phyloP scores from a whole-genome alignment of 352 stramenopile genomes.

The Phytopythium mirpurense region DNA sequence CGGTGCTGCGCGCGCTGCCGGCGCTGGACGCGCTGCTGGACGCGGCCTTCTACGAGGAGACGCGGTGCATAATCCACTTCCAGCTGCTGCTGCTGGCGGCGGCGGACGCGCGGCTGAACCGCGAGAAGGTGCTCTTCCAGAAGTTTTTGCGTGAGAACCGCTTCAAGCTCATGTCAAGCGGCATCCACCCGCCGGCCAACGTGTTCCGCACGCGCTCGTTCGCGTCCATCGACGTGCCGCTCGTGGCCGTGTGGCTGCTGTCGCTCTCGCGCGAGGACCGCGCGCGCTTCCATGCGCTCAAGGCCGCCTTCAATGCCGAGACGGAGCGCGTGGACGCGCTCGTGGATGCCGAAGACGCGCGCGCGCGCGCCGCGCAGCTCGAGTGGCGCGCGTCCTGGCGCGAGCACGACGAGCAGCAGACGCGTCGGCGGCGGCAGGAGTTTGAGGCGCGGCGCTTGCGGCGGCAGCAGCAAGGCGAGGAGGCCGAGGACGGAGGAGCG shows the following conservation, averaged over 20 bases:
- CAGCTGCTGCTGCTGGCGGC: conserved; percentile 88
- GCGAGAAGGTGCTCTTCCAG: conserved; percentile 91
- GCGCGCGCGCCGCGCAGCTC: conserved; percentile 36
- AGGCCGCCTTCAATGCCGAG: conserved; percentile 83
- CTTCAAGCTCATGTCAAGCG: conserved; percentile 92
- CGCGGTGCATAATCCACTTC: conserved; percentile 88
- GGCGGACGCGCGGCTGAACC: conserved; percentile 79
- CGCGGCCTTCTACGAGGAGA: conserved; percentile 85
- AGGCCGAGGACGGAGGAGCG: conserved; percentile 26
- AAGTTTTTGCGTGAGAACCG: conserved; percentile 92
- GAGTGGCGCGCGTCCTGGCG: conserved; percentile 53
- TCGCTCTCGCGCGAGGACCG: conserved; percentile 81
- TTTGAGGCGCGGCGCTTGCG: conserved; percentile 67
- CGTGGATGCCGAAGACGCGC: conserved; percentile 65
- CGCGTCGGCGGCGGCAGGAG: conserved; percentile 65
- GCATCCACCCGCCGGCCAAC: conserved; percentile 86
- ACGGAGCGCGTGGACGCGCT: conserved; percentile 78
- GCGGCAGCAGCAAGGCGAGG: conserved; percentile 59
- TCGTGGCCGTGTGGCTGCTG: conserved; percentile 88
- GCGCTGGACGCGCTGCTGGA: conserved; percentile 73
- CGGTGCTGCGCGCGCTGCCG: conserved; percentile 53
- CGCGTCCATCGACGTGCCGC: conserved; percentile 85
- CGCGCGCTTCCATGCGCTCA: conserved; percentile 85
- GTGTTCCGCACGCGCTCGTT: conserved; percentile 89
- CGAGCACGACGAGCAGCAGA: conserved; percentile 61